These are phyloP conservation scores for Drechslerella coelobrocha DNA, from an alignment of 2,329 filamentous ascomycete genomes.

Conservation along the genomic window DNA sequence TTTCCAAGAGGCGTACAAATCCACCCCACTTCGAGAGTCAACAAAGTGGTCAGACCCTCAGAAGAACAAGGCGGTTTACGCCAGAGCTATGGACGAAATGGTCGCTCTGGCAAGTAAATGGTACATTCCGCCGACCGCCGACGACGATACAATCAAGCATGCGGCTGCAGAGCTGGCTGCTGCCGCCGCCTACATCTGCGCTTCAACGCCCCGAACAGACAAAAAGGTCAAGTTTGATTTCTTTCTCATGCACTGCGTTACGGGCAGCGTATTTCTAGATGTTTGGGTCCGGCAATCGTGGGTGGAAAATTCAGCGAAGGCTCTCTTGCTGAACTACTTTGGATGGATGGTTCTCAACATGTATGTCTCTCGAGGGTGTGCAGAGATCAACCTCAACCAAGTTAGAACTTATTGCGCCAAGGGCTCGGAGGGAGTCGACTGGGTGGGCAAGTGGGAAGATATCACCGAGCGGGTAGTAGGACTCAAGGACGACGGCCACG, in stretches of 20 bases:
- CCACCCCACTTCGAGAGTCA: slow-evolving; percentile 66
- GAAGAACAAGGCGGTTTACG: slow-evolving; percentile 73
- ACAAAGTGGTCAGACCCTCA: slow-evolving; percentile 65
- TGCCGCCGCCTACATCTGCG: slow-evolving; percentile 64
- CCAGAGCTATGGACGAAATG: slow-evolving; percentile 69
- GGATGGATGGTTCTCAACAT: slow-evolving; percentile 75
- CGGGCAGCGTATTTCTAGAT: slow-evolving; percentile 75
- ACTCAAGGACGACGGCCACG: slow-evolving; percentile 78
- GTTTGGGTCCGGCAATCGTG: slow-evolving; percentile 68
- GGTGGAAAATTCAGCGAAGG: slow-evolving; percentile 68
- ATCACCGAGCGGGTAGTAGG: slow-evolving; percentile 61
- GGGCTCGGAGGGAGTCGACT: slow-evolving; percentile 53
- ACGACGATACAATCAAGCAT: slow-evolving; percentile 60
- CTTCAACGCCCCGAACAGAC: slow-evolving; percentile 68
- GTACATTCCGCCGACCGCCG: slow-evolving; percentile 47
- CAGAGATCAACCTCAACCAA: slow-evolving; percentile 67
- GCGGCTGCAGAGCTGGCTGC: slow-evolving; percentile 55
- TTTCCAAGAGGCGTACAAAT: slow-evolving; percentile 66
- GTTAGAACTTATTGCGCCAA: slow-evolving; percentile 68
- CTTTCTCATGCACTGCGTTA: slow-evolving; percentile 80
- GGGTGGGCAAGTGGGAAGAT: slow-evolving; percentile 59
- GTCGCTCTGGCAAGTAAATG: slow-evolving; percentile 67
- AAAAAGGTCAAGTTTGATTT: slow-evolving; percentile 81
- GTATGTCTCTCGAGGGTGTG: slow-evolving; percentile 73
- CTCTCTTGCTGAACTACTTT: slow-evolving; percentile 80